phyloP scores from a whole-genome alignment of 345 rosid species.

The Excoecaria cochinchinensis region DNA sequence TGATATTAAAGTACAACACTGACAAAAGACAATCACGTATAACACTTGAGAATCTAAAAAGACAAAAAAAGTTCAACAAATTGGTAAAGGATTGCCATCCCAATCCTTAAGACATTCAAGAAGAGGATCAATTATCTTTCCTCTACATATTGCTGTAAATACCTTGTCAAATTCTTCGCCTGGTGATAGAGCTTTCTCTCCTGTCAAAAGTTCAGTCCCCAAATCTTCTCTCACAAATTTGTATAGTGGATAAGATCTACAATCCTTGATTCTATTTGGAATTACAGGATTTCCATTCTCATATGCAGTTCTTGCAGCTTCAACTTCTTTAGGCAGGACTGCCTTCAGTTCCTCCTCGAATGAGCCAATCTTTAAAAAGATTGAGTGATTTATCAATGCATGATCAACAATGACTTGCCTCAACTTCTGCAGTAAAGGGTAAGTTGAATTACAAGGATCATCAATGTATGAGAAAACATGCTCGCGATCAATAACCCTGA shows the following conservation, averaged over 20 bases:
- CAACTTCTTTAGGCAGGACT: slow-evolving; percentile 58
- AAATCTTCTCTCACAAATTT: slow-evolving; percentile 59
- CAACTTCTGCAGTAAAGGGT: slow-evolving; percentile 61
- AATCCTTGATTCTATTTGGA: slow-evolving; percentile 58
- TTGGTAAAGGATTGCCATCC: slow-evolving; percentile 73
- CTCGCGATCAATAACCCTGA: slow-evolving; percentile 57
- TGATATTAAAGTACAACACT: no score
- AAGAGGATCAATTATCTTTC: slow-evolving; percentile 65
- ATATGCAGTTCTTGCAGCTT: slow-evolving; percentile 43
- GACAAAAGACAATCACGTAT: no score
- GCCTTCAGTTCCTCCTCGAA: slow-evolving; percentile 61
- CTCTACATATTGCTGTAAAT: slow-evolving; percentile 58
- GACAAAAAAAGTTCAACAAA: slow-evolving; percentile 20
- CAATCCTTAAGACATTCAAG: slow-evolving; percentile 68
- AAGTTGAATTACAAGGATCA: slow-evolving; percentile 62
- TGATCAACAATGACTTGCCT: slow-evolving; percentile 65
- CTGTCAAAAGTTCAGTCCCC: slow-evolving; percentile 52
- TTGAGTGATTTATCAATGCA: slow-evolving; percentile 56
- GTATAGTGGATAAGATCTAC: slow-evolving; percentile 76
- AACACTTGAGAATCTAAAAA: no score
- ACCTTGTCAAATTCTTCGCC: slow-evolving; percentile 77
- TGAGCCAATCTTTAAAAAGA: slow-evolving; percentile 59
- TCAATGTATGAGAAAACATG: slow-evolving; percentile 53
- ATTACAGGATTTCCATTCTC: slow-evolving; percentile 53
- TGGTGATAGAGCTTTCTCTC: slow-evolving; percentile 60